Conservation (phyloP, 495 filamentous ascomycete species). For the Talaromyces liani region DNA sequence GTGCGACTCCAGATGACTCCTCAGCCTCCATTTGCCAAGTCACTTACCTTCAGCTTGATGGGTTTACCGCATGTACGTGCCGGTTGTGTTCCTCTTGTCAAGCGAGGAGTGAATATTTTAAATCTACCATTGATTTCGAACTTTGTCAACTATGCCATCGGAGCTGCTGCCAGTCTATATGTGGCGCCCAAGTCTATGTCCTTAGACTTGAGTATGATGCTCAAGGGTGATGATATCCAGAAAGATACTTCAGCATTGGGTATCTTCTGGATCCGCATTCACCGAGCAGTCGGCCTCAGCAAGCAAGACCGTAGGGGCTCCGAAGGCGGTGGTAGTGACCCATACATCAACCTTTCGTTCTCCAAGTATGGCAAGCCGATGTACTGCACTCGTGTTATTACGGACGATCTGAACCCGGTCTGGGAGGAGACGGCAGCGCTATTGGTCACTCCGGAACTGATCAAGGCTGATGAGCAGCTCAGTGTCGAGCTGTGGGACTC, state of each 20-base stretch:
- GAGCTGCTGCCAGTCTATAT: slow-evolving; percentile 77
- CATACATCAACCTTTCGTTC: slow-evolving; percentile 72
- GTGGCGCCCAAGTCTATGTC: slow-evolving; percentile 96
- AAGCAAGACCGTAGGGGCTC: slow-evolving; percentile 85
- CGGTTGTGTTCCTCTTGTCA: slow-evolving; percentile 85
- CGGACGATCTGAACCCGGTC: slow-evolving; percentile 87
- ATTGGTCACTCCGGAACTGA: slow-evolving; percentile 75
- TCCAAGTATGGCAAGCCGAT: slow-evolving; percentile 95
- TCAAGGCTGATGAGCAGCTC: slow-evolving; percentile 88
- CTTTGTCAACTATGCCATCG: slow-evolving; percentile 96
- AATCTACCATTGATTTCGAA: slow-evolving; percentile 91
- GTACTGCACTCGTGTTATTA: slow-evolving; percentile 94
- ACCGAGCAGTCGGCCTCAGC: slow-evolving; percentile 76
- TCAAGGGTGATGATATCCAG: slow-evolving; percentile 81
- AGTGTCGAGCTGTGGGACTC: slow-evolving; percentile 95
- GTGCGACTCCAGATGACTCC: slow-evolving; percentile 79
- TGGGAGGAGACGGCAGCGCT: slow-evolving; percentile 89
- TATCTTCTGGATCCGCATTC: slow-evolving; percentile 84
- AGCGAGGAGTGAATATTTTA: slow-evolving; percentile 81
- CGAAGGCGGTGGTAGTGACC: slow-evolving; percentile 84
- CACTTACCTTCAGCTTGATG: slow-evolving; percentile 87
- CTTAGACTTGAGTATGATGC: slow-evolving; percentile 81
- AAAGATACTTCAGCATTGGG: slow-evolving; percentile 83
- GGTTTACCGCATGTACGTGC: slow-evolving; percentile 83
- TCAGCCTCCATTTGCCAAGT: slow-evolving; percentile 84